Percentiles rank a stretch among this genome's conserved stretches.
Conservation (phyloP, 352 stramenopile genomes). For the Elongisporangium anandrum region DNA sequence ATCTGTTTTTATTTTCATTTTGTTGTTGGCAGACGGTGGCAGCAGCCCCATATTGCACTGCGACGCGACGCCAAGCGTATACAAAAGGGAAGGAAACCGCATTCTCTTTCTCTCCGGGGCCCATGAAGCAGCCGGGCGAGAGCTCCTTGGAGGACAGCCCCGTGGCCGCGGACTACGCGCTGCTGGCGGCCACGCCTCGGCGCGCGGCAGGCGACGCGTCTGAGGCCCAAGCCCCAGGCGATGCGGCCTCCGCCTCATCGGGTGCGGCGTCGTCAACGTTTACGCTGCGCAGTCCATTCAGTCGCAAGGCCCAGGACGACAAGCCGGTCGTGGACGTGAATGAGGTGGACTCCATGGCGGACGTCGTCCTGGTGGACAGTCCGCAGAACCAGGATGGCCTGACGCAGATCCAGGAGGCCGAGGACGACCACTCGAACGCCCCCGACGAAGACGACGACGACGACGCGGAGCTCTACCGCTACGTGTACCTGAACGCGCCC, state of each 20-base stretch:
- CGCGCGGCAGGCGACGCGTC: neutral
- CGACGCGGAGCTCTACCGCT: slow-evolving; percentile 49
- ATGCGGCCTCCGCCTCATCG: neutral
- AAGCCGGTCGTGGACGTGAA: slow-evolving; percentile 20
- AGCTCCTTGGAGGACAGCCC: neutral
- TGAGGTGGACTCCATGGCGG: neutral
- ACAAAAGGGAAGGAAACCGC: neutral
- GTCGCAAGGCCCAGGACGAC: neutral
- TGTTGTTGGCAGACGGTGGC: neutral
- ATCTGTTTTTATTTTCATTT: neutral
- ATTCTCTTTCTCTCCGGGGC: neutral
- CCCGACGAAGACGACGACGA: slow-evolving; percentile 9
- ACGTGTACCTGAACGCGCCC: slow-evolving; percentile 68
- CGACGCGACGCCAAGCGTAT: neutral
- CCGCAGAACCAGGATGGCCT: slow-evolving; percentile 9
- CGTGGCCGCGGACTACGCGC: slow-evolving; percentile 3
- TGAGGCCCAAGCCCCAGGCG: neutral
- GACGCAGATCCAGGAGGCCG: slow-evolving; percentile 17
- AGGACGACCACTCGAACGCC: neutral
- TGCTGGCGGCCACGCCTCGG: slow-evolving; percentile 8
- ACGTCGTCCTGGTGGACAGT: slow-evolving; percentile 15
- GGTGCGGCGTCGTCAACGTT: neutral
- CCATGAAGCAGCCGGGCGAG: neutral
- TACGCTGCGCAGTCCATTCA: slow-evolving; percentile 9
- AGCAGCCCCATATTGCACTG: neutral